phyloP scores from a whole-genome alignment of 768 basidiomycete species.

The Calvatia gigantea region DNA sequence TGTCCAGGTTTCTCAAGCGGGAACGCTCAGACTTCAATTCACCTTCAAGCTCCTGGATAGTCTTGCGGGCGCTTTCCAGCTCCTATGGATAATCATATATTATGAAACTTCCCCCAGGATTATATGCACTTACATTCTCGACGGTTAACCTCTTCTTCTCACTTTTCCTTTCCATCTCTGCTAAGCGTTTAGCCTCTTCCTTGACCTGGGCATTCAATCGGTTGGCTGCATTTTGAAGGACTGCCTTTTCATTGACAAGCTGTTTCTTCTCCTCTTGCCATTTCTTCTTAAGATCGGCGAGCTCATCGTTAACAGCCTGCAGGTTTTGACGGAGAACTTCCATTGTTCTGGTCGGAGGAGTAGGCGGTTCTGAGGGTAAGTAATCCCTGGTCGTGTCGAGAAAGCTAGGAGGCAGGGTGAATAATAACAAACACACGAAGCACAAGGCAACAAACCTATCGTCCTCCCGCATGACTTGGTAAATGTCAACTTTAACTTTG shows the following conservation, averaged over 20 bases:
- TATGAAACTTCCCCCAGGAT: not conserved
- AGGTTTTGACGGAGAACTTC: conserved; percentile 62
- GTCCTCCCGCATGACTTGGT: conserved; percentile 41
- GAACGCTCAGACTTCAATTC: conserved; percentile 70
- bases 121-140: conserved; percentile 46
- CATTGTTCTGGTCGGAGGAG: conserved; percentile 63
- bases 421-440: not conserved
- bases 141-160: conserved; percentile 47
- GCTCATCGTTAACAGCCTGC: conserved; percentile 56
- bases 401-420: conserved; percentile 35
- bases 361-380: conserved; percentile 57
- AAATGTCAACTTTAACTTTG: conserved; percentile 55
- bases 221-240: conserved; percentile 67
- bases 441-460: conserved; percentile 48
- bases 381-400: conserved; percentile 45
- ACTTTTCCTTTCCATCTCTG: conserved; percentile 48
- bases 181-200: conserved; percentile 51
- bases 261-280: conserved; percentile 68
- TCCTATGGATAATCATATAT: conserved; percentile 48
- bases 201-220: conserved; percentile 64
- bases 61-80: conserved; percentile 60
- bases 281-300: conserved; percentile 59
- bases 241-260: conserved; percentile 66
- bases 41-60: conserved; percentile 66
- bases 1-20: conserved; percentile 56